Percentiles rank a stretch among this genome's conserved stretches.
These are phyloP conservation scores for Beauveria sp. DNA, from an alignment of 2,329 filamentous ascomycete species.

Conservation along the genomic window DNA sequence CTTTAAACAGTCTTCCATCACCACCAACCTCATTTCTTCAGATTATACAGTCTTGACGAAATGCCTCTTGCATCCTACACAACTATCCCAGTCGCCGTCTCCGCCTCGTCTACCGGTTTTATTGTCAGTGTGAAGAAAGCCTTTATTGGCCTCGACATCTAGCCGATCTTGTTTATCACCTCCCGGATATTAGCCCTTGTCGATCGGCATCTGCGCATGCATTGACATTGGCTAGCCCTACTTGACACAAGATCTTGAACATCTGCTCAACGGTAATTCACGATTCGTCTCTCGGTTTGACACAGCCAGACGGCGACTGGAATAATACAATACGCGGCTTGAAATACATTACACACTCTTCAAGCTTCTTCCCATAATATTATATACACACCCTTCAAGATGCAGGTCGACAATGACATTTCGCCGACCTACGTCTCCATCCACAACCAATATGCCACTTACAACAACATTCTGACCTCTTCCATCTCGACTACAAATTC, in stretches of 20 bases:
- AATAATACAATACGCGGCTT: slow-evolving; percentile 29
- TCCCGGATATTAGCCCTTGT: slow-evolving; percentile 33
- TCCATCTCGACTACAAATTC: slow-evolving; percentile 71
- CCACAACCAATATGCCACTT: slow-evolving; percentile 47
- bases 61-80: slow-evolving; percentile 51
- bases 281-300: slow-evolving; percentile 38
- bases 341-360: slow-evolving; percentile 16
- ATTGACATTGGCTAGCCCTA: slow-evolving; percentile 32
- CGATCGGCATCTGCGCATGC: slow-evolving; percentile 25
- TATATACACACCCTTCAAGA: slow-evolving; percentile 39
- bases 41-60: slow-evolving; percentile 32
- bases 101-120: slow-evolving; percentile 52
- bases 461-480: slow-evolving; percentile 63
- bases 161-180: slow-evolving; percentile 30
- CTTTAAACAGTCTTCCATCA: slow-evolving; percentile 21
- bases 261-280: slow-evolving; percentile 26
- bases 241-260: slow-evolving; percentile 27
- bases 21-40: slow-evolving; percentile 17
- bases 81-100: slow-evolving; percentile 55
- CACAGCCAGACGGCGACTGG: slow-evolving; percentile 50
- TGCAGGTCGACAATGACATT: slow-evolving; percentile 47
- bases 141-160: slow-evolving; percentile 32
- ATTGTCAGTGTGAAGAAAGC: slow-evolving; percentile 47
- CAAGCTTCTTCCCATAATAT: slow-evolving; percentile 21
- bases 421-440: slow-evolving; percentile 44